Conservation (phyloP, 202 grass and related monocot species). For the Schoenoplectus triqueter region DNA sequence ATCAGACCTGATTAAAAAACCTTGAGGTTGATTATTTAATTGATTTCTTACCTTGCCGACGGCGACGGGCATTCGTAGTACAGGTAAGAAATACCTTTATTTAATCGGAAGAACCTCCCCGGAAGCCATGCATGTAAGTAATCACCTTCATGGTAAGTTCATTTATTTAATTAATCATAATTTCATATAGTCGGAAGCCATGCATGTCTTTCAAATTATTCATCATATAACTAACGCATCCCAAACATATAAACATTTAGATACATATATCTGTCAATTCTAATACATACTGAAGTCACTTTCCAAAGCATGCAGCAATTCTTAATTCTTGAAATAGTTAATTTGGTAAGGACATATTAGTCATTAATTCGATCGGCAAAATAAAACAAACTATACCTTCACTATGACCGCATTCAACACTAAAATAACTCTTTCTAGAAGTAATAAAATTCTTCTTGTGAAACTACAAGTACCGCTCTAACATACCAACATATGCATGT, state of each 20-base stretch:
- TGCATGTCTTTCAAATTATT: no score
- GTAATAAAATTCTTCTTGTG: conserved; percentile 37
- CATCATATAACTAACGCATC: conserved; percentile 9
- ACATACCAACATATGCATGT: conserved; percentile 22
- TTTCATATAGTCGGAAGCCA: neutral
- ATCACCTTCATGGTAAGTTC: neutral
- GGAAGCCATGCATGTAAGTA: no score
- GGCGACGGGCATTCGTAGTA: conserved; percentile 16
- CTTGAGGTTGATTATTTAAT: conserved; percentile 5
- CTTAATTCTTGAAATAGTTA: neutral
- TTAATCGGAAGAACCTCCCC: no score
- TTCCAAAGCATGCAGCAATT: neutral
- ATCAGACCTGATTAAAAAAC: conserved; percentile 5
- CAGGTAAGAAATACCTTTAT: no score
- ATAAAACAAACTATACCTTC: conserved; percentile 13
- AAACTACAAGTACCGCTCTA: conserved; percentile 35
- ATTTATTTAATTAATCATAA: neutral
- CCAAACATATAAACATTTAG: neutral
- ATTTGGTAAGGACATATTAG: conserved; percentile 12
- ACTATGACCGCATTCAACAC: neutral
- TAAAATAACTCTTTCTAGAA: conserved; percentile 21
- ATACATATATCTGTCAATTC: neutral
- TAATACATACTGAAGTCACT: conserved; percentile 11
- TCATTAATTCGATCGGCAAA: neutral
- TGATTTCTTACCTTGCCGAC: neutral